phyloP scores from a whole-genome alignment of 495 filamentous ascomycete species.

The Aspergillus leporis region DNA sequence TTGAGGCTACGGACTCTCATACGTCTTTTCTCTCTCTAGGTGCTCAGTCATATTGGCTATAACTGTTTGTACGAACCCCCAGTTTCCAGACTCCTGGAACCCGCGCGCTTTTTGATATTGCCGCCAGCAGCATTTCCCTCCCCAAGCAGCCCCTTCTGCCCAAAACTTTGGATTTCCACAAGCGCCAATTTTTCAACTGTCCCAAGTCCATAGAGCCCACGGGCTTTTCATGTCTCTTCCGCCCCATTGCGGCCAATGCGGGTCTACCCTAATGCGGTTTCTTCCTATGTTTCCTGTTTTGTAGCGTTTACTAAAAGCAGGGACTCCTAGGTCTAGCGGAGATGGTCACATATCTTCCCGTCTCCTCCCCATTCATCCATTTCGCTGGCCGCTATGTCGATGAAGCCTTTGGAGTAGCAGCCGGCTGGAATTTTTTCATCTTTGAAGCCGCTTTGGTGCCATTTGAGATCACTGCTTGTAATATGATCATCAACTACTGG shows the following conservation, averaged over 20 bases:
- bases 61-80: slow-evolving; percentile 54
- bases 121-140: slow-evolving; percentile 7
- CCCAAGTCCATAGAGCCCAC: neutral
- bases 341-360: slow-evolving; percentile 80
- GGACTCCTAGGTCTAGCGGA: slow-evolving; percentile 61
- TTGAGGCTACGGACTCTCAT: slow-evolving; percentile 29
- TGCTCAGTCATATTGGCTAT: slow-evolving; percentile 69
- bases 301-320: slow-evolving; percentile 19
- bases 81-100: slow-evolving; percentile 6
- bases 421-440: slow-evolving; percentile 73
- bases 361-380: slow-evolving; percentile 79
- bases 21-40: slow-evolving; percentile 42
- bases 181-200: slow-evolving; percentile 6
- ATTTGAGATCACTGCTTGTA: slow-evolving; percentile 47
- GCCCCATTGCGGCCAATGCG: slow-evolving; percentile 10
- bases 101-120: neutral
- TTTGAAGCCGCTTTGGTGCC: slow-evolving; percentile 51
- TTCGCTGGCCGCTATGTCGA: slow-evolving; percentile 81
- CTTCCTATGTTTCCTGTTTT: slow-evolving; percentile 6
- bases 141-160: neutral
- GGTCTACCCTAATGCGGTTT: neutral
- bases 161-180: neutral
- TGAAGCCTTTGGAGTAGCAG: slow-evolving; percentile 58
- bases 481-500: slow-evolving; percentile 49
- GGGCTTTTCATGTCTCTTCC: neutral